Conservation (phyloP, 148 eudicot species). For the Fagopyrum homotropicum region DNA sequence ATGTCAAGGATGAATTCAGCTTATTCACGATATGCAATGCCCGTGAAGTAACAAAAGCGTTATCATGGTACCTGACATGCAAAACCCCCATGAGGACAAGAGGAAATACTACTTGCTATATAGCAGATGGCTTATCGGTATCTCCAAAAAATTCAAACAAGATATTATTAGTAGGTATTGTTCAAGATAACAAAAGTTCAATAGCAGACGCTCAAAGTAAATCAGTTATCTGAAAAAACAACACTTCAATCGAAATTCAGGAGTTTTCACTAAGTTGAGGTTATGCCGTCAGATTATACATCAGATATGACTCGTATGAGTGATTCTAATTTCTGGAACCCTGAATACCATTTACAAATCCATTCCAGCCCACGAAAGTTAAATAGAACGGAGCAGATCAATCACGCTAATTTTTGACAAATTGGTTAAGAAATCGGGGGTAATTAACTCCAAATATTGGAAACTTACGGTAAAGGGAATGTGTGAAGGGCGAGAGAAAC, state of each 20-base stretch:
- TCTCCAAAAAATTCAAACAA: background rate
- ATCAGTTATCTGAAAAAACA: background rate
- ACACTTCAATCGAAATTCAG: background rate
- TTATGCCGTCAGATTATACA: too few relatives aligned
- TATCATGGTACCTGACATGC: slow-evolving; percentile 71
- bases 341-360: too few relatives aligned
- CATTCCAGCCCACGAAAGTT: too few relatives aligned
- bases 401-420: too few relatives aligned
- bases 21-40: slow-evolving; percentile 64
- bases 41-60: slow-evolving; percentile 71
- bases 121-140: background rate
- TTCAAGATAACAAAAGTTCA: background rate
- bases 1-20: slow-evolving; percentile 64
- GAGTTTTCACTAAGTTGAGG: background rate
- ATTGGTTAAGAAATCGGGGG: too few relatives aligned
- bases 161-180: background rate
- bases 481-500: slow-evolving; percentile 60
- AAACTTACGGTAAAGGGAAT: slow-evolving; percentile 68
- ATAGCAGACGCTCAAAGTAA: background rate
- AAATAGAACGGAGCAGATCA: background rate
- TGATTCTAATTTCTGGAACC: too few relatives aligned
- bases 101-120: background rate
- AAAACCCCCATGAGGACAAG: background rate
- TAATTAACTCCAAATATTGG: too few relatives aligned
- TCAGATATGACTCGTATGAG: too few relatives aligned